These are phyloP conservation scores for Huntiella moniliformis DNA, from an alignment of 2,329 filamentous ascomycete species.

Conservation along the genomic window DNA sequence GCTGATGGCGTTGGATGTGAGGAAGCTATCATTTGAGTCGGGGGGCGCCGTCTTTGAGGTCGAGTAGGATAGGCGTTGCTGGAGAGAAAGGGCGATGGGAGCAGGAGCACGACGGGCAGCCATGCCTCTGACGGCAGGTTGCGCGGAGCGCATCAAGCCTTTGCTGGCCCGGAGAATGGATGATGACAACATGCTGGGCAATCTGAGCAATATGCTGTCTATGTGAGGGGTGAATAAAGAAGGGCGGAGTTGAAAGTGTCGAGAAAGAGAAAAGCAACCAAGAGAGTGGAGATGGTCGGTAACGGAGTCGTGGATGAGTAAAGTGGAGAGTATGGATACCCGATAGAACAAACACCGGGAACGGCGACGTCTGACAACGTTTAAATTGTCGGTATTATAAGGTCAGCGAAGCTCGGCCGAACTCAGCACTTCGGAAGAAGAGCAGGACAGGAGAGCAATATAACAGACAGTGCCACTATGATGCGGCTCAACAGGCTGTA, in stretches of 20 bases:
- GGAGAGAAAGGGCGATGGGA: conserved; percentile 24
- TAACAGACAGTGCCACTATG: background rate
- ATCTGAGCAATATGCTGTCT: background rate
- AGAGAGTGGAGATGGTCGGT: conserved; percentile 2
- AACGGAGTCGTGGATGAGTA: background rate
- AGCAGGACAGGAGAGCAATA: background rate
- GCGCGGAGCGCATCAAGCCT: conserved; percentile 36
- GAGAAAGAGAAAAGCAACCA: conserved; percentile 6
- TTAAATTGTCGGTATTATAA: conserved; percentile 9
- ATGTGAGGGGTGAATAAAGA: background rate
- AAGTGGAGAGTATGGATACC: background rate
- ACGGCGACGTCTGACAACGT: background rate
- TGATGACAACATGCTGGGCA: conserved; percentile 10
- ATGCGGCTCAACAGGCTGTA: too few relatives aligned
- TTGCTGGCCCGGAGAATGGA: conserved; percentile 29
- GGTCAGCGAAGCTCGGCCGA: conserved; percentile 11
- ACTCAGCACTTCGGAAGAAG: conserved; percentile 6
- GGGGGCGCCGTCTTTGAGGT: conserved; percentile 32
- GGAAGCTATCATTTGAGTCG: conserved; percentile 87
- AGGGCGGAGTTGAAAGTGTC: background rate
- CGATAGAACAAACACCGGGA: background rate
- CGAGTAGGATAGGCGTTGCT: conserved; percentile 29
- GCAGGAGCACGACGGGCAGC: conserved; percentile 28
- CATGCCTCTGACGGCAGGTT: conserved; percentile 26
- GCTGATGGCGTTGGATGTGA: conserved; percentile 91